Evolutionary conservation across 805 yeast species (phyloP), one percentile per base, ranked within the genome.

Genomic region (Saturnispora dispora): DNA sequence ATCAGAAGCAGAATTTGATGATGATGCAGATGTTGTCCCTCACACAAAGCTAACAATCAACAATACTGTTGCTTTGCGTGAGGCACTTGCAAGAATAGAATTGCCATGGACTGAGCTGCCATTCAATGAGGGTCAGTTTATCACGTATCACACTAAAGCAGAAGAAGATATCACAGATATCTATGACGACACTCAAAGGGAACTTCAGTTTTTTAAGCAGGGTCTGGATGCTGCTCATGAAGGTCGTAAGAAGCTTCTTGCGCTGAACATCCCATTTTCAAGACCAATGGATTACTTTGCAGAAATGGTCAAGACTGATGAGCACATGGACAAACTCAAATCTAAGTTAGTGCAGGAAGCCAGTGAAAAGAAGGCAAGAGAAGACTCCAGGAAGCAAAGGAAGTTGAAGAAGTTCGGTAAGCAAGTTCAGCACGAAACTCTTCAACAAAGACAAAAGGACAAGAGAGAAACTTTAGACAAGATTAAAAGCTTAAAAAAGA

Each of bases 281-380:
- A 81, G 99, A 68, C 99, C 99, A 36, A 72, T 79, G 62, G 99
- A 93, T 66, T 93, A 88, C 68, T 93, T 93, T 71, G 99, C 99
- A 18, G 99, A 93, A 71, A 93, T 93, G 99, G 87, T 89, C 54
- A 93, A 93, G 73, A 83, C 90, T 50, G 99, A 93, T 68, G 96
- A 88, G 67, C 99, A 93, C 69, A 93, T 93, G 99, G 96, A 88
- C 63, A 87, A 81, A 70, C 77, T 93, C 64, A 89, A 88, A 75
- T 71, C 74, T 62, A 88, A 87, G 69, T 76, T 91, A 60, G 75
- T 89, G 43, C 77, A 80, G 57, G 96, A 88, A 66, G 81, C 79
- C 41, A 70, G 76, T 5, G 85, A 84, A 66, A 88, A 88, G 80
- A 86, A 85, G 69, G 96, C 96, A 1, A 77, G 89, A 50, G 91